Percentiles rank a stretch among this genome's conserved stretches.
Conservation (phyloP, 345 rosid species). For the Mangifera indica region DNA sequence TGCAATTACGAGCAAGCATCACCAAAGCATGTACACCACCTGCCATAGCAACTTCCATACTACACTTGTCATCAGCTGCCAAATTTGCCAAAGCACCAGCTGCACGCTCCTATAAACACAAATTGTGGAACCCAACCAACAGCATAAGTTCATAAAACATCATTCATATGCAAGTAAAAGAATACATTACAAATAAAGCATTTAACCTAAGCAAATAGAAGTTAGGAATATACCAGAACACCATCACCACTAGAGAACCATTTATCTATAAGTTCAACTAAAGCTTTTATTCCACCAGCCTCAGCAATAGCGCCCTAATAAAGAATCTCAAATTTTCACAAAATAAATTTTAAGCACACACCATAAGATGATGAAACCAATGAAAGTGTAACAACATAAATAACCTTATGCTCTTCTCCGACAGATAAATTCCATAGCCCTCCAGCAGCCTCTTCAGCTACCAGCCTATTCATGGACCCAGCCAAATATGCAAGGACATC, state of each 20-base stretch:
- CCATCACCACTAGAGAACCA: conserved; percentile 30
- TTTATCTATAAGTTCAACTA: conserved; percentile 41
- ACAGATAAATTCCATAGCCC: conserved; percentile 50
- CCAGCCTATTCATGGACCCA: conserved; percentile 35
- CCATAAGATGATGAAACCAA: no score
- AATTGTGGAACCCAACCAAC: neutral
- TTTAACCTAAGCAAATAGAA: no score
- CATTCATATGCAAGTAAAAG: no score
- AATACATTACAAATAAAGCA: no score
- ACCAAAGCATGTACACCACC: conserved; percentile 38
- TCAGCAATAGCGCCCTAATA: conserved; percentile 38
- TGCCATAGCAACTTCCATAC: conserved; percentile 32
- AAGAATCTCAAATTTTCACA: neutral
- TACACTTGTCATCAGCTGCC: conserved; percentile 44
- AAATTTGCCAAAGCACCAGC: conserved; percentile 47
- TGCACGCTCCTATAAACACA: conserved; percentile 40
- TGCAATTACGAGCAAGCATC: conserved; percentile 35
- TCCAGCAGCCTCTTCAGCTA: conserved; percentile 47
- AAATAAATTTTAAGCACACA: no score
- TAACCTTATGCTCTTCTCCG: conserved; percentile 49
- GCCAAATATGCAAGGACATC: conserved; percentile 33
- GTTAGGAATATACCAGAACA: conserved; percentile 28
- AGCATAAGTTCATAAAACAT: no score
- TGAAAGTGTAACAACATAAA: neutral
- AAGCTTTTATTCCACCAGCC: conserved; percentile 40